Percentiles rank a stretch among this genome's conserved stretches.
Evolutionary conservation across 2,329 filamentous ascomycete genomes (phyloP).

Genomic region (Aspergillus pseudoglaucus): DNA sequence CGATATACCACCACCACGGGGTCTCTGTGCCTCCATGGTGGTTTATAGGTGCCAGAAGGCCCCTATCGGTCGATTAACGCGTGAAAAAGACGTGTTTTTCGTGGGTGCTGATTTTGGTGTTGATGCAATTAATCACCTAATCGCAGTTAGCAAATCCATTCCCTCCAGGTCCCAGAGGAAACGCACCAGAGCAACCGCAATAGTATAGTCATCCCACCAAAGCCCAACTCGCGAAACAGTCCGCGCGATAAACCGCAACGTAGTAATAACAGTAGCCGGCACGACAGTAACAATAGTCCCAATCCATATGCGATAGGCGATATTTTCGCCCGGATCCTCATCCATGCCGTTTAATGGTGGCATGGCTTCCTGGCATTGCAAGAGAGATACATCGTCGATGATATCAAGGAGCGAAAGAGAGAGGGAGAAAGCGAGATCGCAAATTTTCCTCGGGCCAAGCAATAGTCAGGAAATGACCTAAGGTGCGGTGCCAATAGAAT

Average conservation of each 20-base stretch:
- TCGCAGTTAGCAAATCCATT: no score
- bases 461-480: no score
- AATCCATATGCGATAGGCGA: constrained; percentile 16
- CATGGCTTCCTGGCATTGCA: neutral
- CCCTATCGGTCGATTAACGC: no score
- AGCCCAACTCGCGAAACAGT: constrained; percentile 13
- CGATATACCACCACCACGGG: no score
- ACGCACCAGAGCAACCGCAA: constrained; percentile 16
- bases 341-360: neutral
- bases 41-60: no score
- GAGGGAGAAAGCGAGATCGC: neutral
- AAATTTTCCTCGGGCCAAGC: no score
- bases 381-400: neutral
- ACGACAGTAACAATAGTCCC: constrained; percentile 19
- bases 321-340: constrained; percentile 7
- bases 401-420: neutral
- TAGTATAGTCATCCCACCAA: constrained; percentile 28
- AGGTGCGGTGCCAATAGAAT: no score
- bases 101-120: no score
- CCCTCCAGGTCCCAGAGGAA: no score
- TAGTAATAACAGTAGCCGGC: constrained; percentile 17
- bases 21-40: no score
- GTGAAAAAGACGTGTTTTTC: no score
- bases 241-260: constrained; percentile 17
- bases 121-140: no score